Evolutionary conservation across 2,329 filamentous ascomycete genomes (phyloP).

Genomic region (Trichophyton rubrum): DNA sequence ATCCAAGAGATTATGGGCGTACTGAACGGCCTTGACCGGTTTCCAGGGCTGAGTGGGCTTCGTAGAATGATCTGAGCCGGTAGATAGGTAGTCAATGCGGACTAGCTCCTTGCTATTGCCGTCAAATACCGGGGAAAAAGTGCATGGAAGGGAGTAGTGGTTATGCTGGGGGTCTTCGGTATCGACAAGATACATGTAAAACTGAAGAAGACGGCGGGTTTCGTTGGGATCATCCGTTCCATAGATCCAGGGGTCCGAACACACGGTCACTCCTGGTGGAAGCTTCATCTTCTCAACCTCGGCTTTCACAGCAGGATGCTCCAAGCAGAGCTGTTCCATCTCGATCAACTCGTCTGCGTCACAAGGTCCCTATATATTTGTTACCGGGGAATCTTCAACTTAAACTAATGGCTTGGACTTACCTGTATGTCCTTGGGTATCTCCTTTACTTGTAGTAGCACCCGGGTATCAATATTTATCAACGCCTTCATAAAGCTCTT

Average conservation of each 20-base stretch:
- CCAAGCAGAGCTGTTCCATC: constrained; percentile 45
- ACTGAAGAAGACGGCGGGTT: constrained; percentile 28
- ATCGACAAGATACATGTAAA: constrained; percentile 46
- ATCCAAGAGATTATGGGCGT: constrained; percentile 52
- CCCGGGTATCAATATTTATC: constrained; percentile 31
- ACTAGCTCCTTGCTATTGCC: constrained; percentile 51
- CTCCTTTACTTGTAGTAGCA: constrained; percentile 28
- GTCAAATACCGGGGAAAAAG: constrained; percentile 56
- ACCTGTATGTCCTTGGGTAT: constrained; percentile 38
- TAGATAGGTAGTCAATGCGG: constrained; percentile 57
- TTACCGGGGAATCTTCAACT: neutral
- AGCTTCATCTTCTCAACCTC: constrained; percentile 49
- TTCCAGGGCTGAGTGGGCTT: constrained; percentile 46
- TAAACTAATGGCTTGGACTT: neutral
- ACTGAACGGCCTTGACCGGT: constrained; percentile 40
- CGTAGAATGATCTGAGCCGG: constrained; percentile 49
- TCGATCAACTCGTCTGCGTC: constrained; percentile 49
- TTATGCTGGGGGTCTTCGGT: constrained; percentile 52
- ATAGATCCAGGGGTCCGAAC: constrained; percentile 60
- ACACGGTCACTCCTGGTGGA: constrained; percentile 44
- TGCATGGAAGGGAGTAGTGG: constrained; percentile 55
- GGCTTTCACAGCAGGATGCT: constrained; percentile 44
- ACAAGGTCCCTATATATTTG: constrained; percentile 38
- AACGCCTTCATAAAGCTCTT: constrained; percentile 32
- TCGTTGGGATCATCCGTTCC: constrained; percentile 34